A percentile compares a stretch with the other conserved stretches of the same genome.
These are phyloP conservation scores for Alnus glutinosa DNA, from an alignment of 306 rosid genomes.

Conservation along the genomic window DNA sequence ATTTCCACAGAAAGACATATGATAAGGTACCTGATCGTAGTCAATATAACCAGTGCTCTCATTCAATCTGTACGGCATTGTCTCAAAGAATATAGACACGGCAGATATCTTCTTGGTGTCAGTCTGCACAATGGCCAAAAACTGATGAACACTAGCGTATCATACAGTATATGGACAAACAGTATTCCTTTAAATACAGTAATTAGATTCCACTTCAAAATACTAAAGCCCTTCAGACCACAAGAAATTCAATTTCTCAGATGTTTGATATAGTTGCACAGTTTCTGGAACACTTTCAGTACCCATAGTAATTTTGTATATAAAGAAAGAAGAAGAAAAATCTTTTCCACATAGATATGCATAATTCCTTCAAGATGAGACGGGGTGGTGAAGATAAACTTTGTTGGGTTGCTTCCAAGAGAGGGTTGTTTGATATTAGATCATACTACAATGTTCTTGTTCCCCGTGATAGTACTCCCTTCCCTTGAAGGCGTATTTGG, in stretches of 20 bases:
- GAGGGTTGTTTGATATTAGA: too few species aligned
- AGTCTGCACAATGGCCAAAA: constrained; percentile 51
- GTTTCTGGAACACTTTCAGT: background rate
- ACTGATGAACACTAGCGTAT: constrained; percentile 4
- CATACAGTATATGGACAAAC: constrained; percentile 3
- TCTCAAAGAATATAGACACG: constrained; percentile 75
- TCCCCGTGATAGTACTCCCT: too few species aligned
- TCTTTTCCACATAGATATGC: background rate
- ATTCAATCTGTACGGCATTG: constrained; percentile 81
- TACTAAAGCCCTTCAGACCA: background rate
- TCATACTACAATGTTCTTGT: too few species aligned
- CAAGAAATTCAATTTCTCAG: background rate
- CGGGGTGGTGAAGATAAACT: too few species aligned
- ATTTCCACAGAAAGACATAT: constrained; percentile 7
- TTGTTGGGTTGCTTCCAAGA: too few species aligned
- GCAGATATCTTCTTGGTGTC: constrained; percentile 90
- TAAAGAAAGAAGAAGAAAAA: background rate
- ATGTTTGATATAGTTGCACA: background rate
- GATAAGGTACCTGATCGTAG: constrained; percentile 77
- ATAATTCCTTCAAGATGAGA: background rate
- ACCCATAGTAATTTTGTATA: too few species aligned
- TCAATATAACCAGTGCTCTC: constrained; percentile 91
- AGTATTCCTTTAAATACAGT: background rate
- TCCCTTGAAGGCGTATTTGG: too few species aligned
- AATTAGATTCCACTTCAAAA: background rate